Evolutionary conservation across 768 basidiomycete species (phyloP).

Genomic region (Piloderma croceum): DNA sequence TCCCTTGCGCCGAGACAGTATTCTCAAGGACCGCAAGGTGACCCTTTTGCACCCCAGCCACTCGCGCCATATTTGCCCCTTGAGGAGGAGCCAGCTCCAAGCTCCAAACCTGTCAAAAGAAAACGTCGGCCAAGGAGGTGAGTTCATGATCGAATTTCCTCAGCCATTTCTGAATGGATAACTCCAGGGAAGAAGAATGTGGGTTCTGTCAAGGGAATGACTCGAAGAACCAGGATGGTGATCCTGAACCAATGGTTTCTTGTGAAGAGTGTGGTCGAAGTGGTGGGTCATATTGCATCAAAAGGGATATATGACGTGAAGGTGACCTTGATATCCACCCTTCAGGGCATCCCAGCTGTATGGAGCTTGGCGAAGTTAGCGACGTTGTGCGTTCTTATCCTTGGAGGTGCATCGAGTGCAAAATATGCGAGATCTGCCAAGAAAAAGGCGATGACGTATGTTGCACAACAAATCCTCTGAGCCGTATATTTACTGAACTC

Average conservation of each 20-base stretch:
- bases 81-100: conserved; percentile 19
- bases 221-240: conserved; percentile 47
- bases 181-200: conserved; percentile 63
- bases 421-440: conserved; percentile 82
- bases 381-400: conserved; percentile 63
- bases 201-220: conserved; percentile 74
- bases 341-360: conserved; percentile 82
- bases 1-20: conserved; percentile 44
- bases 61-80: conserved; percentile 12
- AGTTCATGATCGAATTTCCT: no score
- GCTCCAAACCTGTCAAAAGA: conserved; percentile 16
- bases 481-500: conserved; percentile 15
- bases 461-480: no score
- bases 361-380: conserved; percentile 55
- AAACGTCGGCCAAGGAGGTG: not conserved
- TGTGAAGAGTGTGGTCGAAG: conserved; percentile 82
- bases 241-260: conserved; percentile 65
- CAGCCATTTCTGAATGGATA: no score
- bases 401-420: conserved; percentile 91
- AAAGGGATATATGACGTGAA: no score
- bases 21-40: conserved; percentile 73
- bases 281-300: no score
- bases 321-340: conserved; percentile 7
- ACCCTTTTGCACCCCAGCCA: conserved; percentile 72
- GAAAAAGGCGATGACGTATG: conserved; percentile 87